Base-by-base conservation (phyloP, 768 basidiomycete species). In the Phylloporus scabripes region DNA sequence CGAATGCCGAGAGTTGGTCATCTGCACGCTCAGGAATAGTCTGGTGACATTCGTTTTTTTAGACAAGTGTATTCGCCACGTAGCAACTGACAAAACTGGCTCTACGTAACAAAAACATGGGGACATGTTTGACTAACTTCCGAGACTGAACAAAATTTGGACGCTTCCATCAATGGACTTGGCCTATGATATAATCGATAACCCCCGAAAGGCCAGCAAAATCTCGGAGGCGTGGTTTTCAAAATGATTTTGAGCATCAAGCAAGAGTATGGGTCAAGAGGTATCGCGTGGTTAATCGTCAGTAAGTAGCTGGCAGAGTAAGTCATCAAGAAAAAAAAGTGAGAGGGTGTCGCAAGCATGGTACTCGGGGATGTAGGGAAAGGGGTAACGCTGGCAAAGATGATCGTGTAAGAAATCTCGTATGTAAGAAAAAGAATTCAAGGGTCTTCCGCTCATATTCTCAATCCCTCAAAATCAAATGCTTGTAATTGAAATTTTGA, bases 401-500 rank as follows among this genome's bases (percentile, higher is more conserved):
- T 14, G 37, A 45, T 45, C 34, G 45, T 23, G 2, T 10, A 43
- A 48, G 8, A 41, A 34, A 44, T 29, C 8, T 46, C 48, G 33
- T 15, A 18, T 37, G 44, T 41, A 39, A 48, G 17, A 52, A 50
- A 38, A 34, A 21, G 20, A 12, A 41, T 18, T n/a, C n/a, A n/a
- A 6, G 9, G 23, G 18, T 42, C 28, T 14, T 12, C 28, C 10
- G 29, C 29, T 59, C 17, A 55, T 32, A 42, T 48, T 36, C 46
- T 52, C 41, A 48, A 7, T 11, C 51, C 48, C 37, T 63, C 63
- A 11, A 63, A 61, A 29, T 64, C 61, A 42, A 64, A 57, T 14
- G 49, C 18, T 0, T 57, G 55, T 43, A 59, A 43, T 33, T 18
- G 57, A 20, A 60, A 56, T 11, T 7, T 43, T 3, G 56, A 48